These are phyloP conservation scores for Adenanthera pavonina DNA, from an alignment of 306 rosid genomes.

Conservation along the genomic window DNA sequence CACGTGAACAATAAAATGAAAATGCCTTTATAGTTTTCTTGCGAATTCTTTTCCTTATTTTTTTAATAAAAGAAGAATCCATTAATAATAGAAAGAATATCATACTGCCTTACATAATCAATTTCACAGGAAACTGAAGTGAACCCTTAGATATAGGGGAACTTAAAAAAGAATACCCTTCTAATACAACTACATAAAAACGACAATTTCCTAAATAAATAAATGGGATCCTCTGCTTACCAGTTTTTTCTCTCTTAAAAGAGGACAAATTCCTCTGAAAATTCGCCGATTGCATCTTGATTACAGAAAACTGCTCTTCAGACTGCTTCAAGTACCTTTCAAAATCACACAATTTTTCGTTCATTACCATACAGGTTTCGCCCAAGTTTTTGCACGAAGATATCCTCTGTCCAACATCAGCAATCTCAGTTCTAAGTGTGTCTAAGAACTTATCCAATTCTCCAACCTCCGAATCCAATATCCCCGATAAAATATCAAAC, in stretches of 20 bases:
- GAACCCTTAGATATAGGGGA: slow-evolving; percentile 40
- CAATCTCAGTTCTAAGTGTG: slow-evolving; percentile 55
- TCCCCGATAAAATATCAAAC: slow-evolving; percentile 70
- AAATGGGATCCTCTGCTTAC: slow-evolving; percentile 55
- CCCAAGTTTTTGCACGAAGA: slow-evolving; percentile 48
- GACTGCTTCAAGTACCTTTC: slow-evolving; percentile 64
- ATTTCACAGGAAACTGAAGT: slow-evolving; percentile 34
- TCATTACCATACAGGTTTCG: slow-evolving; percentile 49
- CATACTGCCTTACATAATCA: slow-evolving; percentile 28
- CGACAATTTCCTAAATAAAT: slow-evolving; percentile 7
- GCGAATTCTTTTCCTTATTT: background rate
- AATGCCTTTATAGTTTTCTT: background rate
- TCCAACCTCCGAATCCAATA: slow-evolving; percentile 75
- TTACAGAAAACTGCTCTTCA: slow-evolving; percentile 71
- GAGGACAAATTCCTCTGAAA: slow-evolving; percentile 58
- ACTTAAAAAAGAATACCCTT: slow-evolving; percentile 32
- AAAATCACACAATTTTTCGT: slow-evolving; percentile 57
- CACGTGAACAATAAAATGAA: background rate
- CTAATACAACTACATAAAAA: slow-evolving; percentile 27
- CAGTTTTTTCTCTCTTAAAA: slow-evolving; percentile 49
- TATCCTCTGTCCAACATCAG: slow-evolving; percentile 45
- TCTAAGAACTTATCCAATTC: slow-evolving; percentile 64
- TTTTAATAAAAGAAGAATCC: slow-evolving; percentile 12
- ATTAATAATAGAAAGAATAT: slow-evolving; percentile 16
- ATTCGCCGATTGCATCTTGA: slow-evolving; percentile 60